Evolutionary conservation across 176 grass and related monocot species (phyloP).

Genomic region (Eleusine coracana): DNA sequence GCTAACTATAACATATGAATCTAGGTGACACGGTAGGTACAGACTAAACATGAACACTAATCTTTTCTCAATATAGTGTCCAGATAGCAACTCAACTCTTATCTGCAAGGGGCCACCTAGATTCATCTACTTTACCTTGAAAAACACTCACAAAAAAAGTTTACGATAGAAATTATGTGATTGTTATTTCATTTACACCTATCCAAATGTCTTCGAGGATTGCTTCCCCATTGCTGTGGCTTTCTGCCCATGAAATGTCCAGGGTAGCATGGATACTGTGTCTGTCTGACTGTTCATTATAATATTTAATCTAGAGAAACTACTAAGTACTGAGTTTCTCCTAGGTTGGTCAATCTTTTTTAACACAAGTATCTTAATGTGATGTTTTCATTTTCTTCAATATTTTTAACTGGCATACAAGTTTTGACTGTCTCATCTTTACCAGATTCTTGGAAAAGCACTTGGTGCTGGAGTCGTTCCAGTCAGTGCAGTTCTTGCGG

Average conservation of each 20-base stretch:
- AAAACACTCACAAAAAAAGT: too few relatives aligned
- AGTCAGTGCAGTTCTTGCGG: constrained; percentile 95
- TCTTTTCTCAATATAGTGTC: not conserved
- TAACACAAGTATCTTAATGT: constrained; percentile 18
- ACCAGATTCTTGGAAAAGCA: constrained; percentile 94
- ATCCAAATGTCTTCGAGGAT: not conserved
- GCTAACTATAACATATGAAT: too few relatives aligned
- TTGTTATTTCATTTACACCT: not conserved
- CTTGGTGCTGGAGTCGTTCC: constrained; percentile 95
- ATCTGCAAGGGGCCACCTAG: too few relatives aligned
- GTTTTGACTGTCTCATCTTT: constrained; percentile 15
- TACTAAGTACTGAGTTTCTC: not conserved
- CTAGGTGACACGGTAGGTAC: not conserved
- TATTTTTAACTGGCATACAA: not conserved
- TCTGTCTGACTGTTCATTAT: not conserved
- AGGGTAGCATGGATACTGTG: too few relatives aligned
- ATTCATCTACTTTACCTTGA: too few relatives aligned
- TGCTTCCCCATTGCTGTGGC: not conserved
- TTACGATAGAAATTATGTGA: too few relatives aligned
- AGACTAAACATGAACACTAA: not conserved
- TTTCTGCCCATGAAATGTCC: not conserved
- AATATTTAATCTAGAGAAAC: not conserved
- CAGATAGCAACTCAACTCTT: not conserved
- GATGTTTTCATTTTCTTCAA: constrained; percentile 9
- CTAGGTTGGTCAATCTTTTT: not conserved